A percentile compares a stretch with the other conserved stretches of the same genome.
phyloP scores from a whole-genome alignment of 2,329 filamentous ascomycete species.

The Hansfordia pulvinata region DNA sequence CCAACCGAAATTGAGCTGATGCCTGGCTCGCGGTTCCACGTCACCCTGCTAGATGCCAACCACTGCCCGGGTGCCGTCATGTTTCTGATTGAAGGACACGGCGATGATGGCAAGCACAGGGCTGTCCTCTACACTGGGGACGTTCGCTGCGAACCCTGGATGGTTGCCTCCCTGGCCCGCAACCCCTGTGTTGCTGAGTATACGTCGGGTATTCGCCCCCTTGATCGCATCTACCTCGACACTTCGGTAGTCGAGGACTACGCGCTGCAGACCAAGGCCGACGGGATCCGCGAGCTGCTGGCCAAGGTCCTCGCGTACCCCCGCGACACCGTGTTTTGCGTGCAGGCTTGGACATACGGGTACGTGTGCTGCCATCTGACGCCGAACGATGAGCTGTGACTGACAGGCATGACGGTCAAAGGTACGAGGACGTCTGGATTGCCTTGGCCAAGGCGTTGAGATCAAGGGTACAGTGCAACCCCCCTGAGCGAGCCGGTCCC shows the following conservation, averaged over 20 bases:
- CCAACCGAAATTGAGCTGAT: constrained; percentile 63
- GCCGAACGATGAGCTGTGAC: neutral
- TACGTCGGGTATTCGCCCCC: constrained; percentile 43
- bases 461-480: constrained; percentile 40
- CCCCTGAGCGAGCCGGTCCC: too few species aligned
- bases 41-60: constrained; percentile 83
- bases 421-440: constrained; percentile 84
- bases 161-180: constrained; percentile 59
- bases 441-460: constrained; percentile 59
- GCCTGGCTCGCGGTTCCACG: constrained; percentile 54
- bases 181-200: constrained; percentile 68
- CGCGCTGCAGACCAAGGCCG: constrained; percentile 48
- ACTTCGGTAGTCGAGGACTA: constrained; percentile 53
- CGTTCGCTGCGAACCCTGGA: constrained; percentile 76
- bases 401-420: constrained; percentile 7
- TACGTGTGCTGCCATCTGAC: constrained; percentile 11
- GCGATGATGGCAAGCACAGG: constrained; percentile 48
- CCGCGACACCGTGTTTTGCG: constrained; percentile 62
- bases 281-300: constrained; percentile 64
- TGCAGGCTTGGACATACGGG: constrained; percentile 83
- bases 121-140: constrained; percentile 83
- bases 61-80: constrained; percentile 85
- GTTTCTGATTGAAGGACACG: constrained; percentile 87
- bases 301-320: constrained; percentile 56
- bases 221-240: constrained; percentile 82